phyloP scores from a whole-genome alignment of 1,139 yeast genomes.

The Spencermartinsiella ligniputridi region DNA sequence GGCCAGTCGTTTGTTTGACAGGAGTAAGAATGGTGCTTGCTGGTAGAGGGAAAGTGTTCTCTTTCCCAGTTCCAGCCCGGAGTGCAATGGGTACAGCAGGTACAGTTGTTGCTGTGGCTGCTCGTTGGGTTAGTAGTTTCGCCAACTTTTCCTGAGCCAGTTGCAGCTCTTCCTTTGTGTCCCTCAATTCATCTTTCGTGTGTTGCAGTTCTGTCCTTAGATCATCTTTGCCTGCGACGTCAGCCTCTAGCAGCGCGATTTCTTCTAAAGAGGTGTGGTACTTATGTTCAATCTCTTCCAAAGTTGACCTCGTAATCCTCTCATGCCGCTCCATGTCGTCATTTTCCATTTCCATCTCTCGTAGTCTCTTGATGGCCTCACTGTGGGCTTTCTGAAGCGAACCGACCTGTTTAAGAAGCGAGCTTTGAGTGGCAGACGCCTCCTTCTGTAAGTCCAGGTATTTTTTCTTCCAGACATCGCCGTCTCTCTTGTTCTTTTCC shows the following conservation, averaged over 20 bases:
- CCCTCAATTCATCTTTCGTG: slow-evolving; percentile 33
- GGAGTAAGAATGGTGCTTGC: slow-evolving; percentile 8
- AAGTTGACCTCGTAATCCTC: slow-evolving; percentile 29
- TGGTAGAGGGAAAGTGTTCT: slow-evolving; percentile 7
- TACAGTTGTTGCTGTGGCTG: not conserved
- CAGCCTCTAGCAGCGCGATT: slow-evolving; percentile 35
- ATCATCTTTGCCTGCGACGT: slow-evolving; percentile 27
- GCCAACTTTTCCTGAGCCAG: slow-evolving; percentile 17
- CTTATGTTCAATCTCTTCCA: slow-evolving; percentile 30
- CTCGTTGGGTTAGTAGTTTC: not conserved
- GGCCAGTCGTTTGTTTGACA: slow-evolving; percentile 8
- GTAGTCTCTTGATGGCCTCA: slow-evolving; percentile 27
- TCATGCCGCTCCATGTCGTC: slow-evolving; percentile 38
- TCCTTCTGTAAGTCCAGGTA: slow-evolving; percentile 27
- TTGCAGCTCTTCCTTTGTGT: slow-evolving; percentile 31
- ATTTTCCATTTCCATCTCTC: slow-evolving; percentile 38
- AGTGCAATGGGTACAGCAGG: not conserved
- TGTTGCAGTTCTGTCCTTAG: slow-evolving; percentile 32
- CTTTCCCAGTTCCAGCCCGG: slow-evolving; percentile 2
- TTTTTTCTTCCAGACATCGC: slow-evolving; percentile 26
- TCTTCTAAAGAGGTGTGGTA: slow-evolving; percentile 32
- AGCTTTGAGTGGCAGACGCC: slow-evolving; percentile 26
- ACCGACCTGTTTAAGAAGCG: slow-evolving; percentile 28
- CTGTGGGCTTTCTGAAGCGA: slow-evolving; percentile 28
- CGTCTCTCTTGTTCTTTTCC: slow-evolving; percentile 22